Conservation (phyloP, 495 filamentous ascomycete genomes). For the Annulohypoxylon moriforme region DNA sequence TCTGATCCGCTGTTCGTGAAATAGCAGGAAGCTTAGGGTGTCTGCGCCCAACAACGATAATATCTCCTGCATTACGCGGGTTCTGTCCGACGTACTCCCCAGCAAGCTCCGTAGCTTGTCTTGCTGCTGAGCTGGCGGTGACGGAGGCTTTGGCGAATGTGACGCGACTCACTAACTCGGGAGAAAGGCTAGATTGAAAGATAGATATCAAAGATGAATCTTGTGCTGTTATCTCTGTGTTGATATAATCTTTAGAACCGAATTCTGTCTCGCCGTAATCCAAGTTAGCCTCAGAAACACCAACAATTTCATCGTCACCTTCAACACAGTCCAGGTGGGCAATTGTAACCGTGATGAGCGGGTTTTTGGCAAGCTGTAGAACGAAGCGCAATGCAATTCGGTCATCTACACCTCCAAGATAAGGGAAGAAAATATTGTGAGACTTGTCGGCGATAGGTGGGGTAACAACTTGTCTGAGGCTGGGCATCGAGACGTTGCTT, state of each 20-base stretch:
- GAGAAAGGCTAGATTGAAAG: constrained; percentile 70
- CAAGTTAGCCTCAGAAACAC: constrained; percentile 45
- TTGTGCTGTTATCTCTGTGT: constrained; percentile 54
- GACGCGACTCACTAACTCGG: constrained; percentile 69
- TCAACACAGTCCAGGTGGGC: constrained; percentile 61
- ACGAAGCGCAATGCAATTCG: constrained; percentile 82
- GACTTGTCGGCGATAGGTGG: constrained; percentile 69
- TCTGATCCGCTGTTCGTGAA: constrained; percentile 43
- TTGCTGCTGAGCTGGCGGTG: constrained; percentile 36
- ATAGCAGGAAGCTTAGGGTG: constrained; percentile 49
- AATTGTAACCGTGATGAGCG: constrained; percentile 79
- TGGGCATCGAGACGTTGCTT: constrained; percentile 70
- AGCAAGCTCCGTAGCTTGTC: constrained; percentile 56
- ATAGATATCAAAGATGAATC: constrained; percentile 73
- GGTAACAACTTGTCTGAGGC: constrained; percentile 57
- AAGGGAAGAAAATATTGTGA: constrained; percentile 90
- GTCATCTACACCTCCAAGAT: constrained; percentile 88
- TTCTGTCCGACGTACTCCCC: constrained; percentile 70
- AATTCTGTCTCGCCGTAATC: constrained; percentile 42
- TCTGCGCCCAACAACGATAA: constrained; percentile 78
- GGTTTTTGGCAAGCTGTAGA: constrained; percentile 81
- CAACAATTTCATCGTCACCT: constrained; percentile 46
- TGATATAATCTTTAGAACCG: constrained; percentile 38
- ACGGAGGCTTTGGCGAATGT: constrained; percentile 62
- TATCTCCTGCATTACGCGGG: constrained; percentile 77